Conservation (phyloP, 305 asterid species). For the Fraxinus sp. region DNA sequence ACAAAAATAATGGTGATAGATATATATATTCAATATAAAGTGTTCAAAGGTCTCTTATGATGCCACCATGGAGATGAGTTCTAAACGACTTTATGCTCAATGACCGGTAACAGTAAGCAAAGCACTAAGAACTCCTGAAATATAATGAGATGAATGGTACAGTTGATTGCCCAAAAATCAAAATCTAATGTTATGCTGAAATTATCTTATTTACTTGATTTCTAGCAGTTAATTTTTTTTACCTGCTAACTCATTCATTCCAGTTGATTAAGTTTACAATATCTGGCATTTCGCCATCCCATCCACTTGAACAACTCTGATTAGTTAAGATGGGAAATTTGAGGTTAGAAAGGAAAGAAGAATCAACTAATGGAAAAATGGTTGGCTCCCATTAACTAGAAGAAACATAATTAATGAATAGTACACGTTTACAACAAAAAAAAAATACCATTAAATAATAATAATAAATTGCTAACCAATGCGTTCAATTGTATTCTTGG, state of each 20-base stretch:
- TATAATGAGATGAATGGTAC: background rate
- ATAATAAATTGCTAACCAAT: slow-evolving; percentile 47
- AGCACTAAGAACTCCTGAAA: background rate
- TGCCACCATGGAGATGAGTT: background rate
- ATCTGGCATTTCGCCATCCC: slow-evolving; percentile 9
- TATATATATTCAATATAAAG: background rate
- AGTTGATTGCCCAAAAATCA: background rate
- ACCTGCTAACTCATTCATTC: slow-evolving; percentile 8
- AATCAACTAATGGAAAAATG: slow-evolving; percentile 17
- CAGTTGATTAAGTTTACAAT: slow-evolving; percentile 1
- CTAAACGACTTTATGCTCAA: background rate
- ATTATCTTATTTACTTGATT: background rate
- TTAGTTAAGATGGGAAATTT: background rate
- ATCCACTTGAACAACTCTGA: slow-evolving; percentile 8
- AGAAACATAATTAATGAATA: background rate
- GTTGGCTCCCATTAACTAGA: background rate
- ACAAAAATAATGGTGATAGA: background rate
- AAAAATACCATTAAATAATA: slow-evolving; percentile 14
- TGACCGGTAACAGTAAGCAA: background rate
- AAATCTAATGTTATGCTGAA: background rate
- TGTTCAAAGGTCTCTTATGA: background rate
- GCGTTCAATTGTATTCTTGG: slow-evolving; percentile 60
- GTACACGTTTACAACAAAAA: background rate
- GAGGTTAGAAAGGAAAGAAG: slow-evolving; percentile 6
- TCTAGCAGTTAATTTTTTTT: background rate